Evolutionary conservation across 2,329 filamentous ascomycete species (phyloP), one percentile per base, ranked within the genome.

Genomic region (Rhynchosporium agropyri): DNA sequence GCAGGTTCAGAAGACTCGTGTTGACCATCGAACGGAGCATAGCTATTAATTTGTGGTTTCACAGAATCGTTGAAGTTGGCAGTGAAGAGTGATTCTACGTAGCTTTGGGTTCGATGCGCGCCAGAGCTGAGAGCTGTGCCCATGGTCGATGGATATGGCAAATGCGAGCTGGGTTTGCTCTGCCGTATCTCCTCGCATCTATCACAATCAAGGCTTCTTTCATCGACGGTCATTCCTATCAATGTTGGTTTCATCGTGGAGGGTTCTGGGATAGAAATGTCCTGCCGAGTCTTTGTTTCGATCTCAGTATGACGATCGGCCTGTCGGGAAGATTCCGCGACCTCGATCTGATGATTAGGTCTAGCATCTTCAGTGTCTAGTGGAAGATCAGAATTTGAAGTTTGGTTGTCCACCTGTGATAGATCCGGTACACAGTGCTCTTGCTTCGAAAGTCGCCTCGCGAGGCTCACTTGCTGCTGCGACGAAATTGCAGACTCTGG

Each of bases 1-100:
- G 56, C 56, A 9, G 45, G 43, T 10, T 58, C 56, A 28, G 56
- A 38, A 28, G 42, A 15, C 10, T 58, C 43, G 9, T 29, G 29
- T 8, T 9, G n/a, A 12, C 56, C 56, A 58, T 58, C 56, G 42
- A 58, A 49, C 3, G 56, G 56, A 49, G 28, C 43, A 49, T 49
- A 58, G 38, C 31, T 45, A 2, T 43, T 38, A 15, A 58, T 58
- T 29, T 58, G 56, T 4, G 56, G 56, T 1, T 49, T 13, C 31
- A 58, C 20, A 42, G 43, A 43, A 33, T 50, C 31, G 15, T 50
- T 33, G 10, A 38, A 33, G 28, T 50, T n/a, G 20, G 38, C 9
- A 20, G 45, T 45, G n/a, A 40, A n/a, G 56, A 50, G 12, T 10
- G 43, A 49, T 8, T 28, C 56, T 8, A 38, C 45, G 26, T 29